Conservation (phyloP, 805 yeast species). For the Lipomyces lipofer region DNA sequence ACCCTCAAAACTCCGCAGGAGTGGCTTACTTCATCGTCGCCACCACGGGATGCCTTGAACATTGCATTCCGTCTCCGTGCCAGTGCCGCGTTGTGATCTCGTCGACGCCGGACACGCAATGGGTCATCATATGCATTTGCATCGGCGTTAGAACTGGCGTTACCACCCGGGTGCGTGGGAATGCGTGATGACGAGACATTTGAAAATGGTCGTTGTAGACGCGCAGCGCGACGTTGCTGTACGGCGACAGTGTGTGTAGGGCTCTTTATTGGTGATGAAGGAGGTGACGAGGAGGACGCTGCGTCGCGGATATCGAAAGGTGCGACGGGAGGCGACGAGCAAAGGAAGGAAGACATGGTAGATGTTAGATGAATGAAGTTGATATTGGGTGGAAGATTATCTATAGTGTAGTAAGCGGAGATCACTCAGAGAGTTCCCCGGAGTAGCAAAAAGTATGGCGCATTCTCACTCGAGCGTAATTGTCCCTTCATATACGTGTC, state of each 20-base stretch:
- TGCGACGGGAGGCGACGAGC: conserved; percentile 5
- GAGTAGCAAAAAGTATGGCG: no score
- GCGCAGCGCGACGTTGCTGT: conserved; percentile 11
- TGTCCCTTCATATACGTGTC: no score
- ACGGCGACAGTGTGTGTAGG: not conserved
- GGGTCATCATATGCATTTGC: conserved; percentile 4
- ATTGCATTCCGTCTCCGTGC: conserved; percentile 10
- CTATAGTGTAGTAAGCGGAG: no score
- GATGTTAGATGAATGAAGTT: not conserved
- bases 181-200: not conserved
- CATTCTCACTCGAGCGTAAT: no score
- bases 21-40: conserved; percentile 25
- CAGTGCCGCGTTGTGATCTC: conserved; percentile 5
- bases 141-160: not conserved
- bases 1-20: no score
- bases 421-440: no score
- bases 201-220: conserved; percentile 20
- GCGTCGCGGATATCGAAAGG: conserved; percentile 1
- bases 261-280: conserved; percentile 2
- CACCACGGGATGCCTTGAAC: conserved; percentile 21
- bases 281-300: not conserved
- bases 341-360: not conserved
- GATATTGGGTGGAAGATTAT: not conserved
- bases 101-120: conserved; percentile 17
- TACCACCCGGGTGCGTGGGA: not conserved